Evolutionary conservation across 441 rosid species (phyloP), one percentile per base, ranked within the genome.

Genomic region (Corymbia citriodora): DNA sequence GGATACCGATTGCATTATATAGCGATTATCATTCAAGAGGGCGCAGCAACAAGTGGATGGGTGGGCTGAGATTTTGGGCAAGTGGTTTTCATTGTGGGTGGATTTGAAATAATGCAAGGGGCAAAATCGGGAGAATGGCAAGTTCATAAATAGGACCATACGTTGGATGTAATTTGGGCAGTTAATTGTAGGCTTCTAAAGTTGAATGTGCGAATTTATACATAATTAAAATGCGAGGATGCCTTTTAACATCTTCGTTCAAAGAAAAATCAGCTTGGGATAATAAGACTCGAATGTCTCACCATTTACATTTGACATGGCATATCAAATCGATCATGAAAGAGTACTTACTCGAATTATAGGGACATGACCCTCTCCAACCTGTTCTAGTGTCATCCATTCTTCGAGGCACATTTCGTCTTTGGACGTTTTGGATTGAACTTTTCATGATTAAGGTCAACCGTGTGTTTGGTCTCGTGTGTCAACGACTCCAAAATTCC

Each of bases 281-380:
- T 40, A 8, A 21, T 21, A 40, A 74, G 50, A 40, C 50, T 74
- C 21, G 29, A 74, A 74, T 23, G 6, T 31, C 33, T 29, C 45
- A 16, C 13, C 3, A 0, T 70, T 70, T 33, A 17, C 3, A 17
- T 70, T 17, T 0, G 0, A 17, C 0, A 0, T 33, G 4, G 3
- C 13, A 33, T 12, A 29, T 63, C 70, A 3, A 6, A 63, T 63
- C 0, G 9, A 33, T 70, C 23, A 33, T 2, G 25, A 9, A 8
- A 31, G 25, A 16, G 45, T 33, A 70, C 3, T 8, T 19, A 19
- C 48, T 72, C 2, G 16, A 10, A 36, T 10, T 3, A 36, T 72
- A 72, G 1, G 27, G n/a, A 5, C 8, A 3, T 1, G 15, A 72
- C 27, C 27, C 15, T 36, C 1, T 68, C 0, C 79, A 68, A 4